These are phyloP conservation scores for Cyclocybe aegerita DNA, from an alignment of 768 basidiomycete genomes.

Conservation along the genomic window DNA sequence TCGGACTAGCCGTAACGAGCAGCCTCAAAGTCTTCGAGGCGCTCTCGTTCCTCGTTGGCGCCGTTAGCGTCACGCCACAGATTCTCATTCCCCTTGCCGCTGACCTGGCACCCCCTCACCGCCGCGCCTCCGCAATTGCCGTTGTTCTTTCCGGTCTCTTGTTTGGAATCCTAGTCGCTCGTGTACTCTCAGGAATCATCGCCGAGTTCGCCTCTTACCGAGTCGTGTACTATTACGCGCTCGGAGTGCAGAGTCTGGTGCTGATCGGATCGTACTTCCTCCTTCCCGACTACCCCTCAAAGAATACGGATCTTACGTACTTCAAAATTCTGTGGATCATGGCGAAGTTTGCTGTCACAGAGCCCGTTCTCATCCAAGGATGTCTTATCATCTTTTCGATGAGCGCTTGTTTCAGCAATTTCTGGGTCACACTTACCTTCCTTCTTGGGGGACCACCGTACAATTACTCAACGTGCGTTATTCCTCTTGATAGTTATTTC, in stretches of 20 bases:
- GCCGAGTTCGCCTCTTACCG: slow-evolving; percentile 72
- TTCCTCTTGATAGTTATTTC: not conserved
- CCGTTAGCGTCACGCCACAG: slow-evolving; percentile 71
- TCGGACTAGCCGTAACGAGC: slow-evolving; percentile 68
- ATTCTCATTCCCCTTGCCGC: slow-evolving; percentile 78
- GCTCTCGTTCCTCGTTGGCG: slow-evolving; percentile 71
- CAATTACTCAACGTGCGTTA: slow-evolving; percentile 67
- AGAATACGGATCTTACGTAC: slow-evolving; percentile 66
- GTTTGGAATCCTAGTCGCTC: slow-evolving; percentile 71
- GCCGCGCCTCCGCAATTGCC: slow-evolving; percentile 73
- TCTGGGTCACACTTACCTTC: slow-evolving; percentile 80
- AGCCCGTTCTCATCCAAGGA: slow-evolving; percentile 75
- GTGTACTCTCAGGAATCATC: slow-evolving; percentile 75
- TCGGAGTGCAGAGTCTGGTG: slow-evolving; percentile 66
- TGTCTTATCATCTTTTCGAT: slow-evolving; percentile 59
- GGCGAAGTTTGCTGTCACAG: slow-evolving; percentile 73
- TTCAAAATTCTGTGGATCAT: slow-evolving; percentile 70
- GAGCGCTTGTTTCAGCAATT: slow-evolving; percentile 58
- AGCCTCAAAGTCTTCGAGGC: slow-evolving; percentile 61
- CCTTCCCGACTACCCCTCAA: slow-evolving; percentile 85
- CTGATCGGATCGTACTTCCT: slow-evolving; percentile 58
- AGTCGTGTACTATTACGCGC: slow-evolving; percentile 76
- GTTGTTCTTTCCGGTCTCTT: slow-evolving; percentile 70
- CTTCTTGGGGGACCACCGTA: slow-evolving; percentile 76
- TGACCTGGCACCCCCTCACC: slow-evolving; percentile 76